A percentile compares a stretch with the other conserved stretches of the same genome.
These are phyloP conservation scores for Ganoderma leucocontextum DNA, from an alignment of 1,284 basidiomycete genomes.

Conservation along the genomic window DNA sequence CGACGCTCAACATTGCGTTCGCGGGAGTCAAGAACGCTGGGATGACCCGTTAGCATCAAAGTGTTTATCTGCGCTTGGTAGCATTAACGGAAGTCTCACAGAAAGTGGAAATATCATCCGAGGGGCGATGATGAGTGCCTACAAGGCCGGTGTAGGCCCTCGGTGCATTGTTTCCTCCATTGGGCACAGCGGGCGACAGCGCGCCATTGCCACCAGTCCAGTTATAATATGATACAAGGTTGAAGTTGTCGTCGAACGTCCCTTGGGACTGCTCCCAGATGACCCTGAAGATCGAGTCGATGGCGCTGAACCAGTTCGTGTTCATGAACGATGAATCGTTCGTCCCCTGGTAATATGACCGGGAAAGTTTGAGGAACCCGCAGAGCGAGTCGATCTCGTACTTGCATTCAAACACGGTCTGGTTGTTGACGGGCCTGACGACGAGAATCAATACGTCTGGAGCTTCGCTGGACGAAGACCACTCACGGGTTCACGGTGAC, in stretches of 20 bases:
- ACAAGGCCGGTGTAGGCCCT: conserved; percentile 70
- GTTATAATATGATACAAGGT: conserved; percentile 79
- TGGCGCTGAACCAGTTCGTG: conserved; percentile 71
- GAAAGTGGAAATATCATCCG: conserved; percentile 75
- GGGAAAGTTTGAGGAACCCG: conserved; percentile 79
- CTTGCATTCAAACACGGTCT: conserved; percentile 84
- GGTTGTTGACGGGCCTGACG: conserved; percentile 69
- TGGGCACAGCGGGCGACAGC: conserved; percentile 68
- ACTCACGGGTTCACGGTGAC: conserved; percentile 77
- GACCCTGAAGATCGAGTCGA: conserved; percentile 77
- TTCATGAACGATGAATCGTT: conserved; percentile 77
- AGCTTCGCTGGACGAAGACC: no score
- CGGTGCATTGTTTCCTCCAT: conserved; percentile 73
- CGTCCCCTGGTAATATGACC: conserved; percentile 75
- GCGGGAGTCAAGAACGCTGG: conserved; percentile 78
- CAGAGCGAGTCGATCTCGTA: conserved; percentile 81
- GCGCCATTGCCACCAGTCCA: conserved; percentile 77
- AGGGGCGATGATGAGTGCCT: conserved; percentile 79
- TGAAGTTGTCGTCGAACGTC: conserved; percentile 73
- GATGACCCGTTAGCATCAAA: not conserved
- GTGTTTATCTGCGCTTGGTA: not conserved
- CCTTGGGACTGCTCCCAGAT: conserved; percentile 79
- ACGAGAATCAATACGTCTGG: not conserved
- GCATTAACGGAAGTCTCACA: conserved; percentile 48
- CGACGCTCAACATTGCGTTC: conserved; percentile 83